Conservation (phyloP, 176 grass and related monocot genomes). For the Secale cereale region DNA sequence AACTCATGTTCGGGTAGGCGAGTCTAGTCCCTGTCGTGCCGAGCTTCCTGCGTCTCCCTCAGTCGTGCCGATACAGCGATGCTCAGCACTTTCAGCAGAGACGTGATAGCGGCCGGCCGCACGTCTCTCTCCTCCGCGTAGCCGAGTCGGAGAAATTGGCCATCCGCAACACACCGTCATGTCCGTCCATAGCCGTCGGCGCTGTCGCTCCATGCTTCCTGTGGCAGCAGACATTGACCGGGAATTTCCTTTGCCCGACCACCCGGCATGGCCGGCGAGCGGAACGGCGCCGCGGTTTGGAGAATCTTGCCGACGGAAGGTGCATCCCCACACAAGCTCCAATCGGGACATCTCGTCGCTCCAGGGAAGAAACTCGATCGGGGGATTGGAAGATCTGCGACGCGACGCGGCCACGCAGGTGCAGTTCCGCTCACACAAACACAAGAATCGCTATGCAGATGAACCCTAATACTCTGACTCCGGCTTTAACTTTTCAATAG, state of each 20-base stretch:
- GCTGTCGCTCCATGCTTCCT: background rate
- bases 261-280: background rate
- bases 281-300: background rate
- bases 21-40: background rate
- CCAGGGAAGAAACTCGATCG: background rate
- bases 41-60: background rate
- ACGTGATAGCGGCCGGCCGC: background rate
- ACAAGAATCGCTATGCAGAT: background rate
- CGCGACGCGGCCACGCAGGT: background rate
- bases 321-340: background rate
- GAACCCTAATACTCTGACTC: background rate
- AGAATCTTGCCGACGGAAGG: slow-evolving; percentile 32
- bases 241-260: background rate
- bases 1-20: background rate
- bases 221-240: background rate
- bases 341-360: background rate
- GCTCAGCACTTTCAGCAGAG: background rate
- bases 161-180: background rate
- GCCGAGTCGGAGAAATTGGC: background rate
- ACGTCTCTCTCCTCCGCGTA: background rate
- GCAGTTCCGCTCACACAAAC: background rate
- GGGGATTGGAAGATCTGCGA: background rate
- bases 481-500: too few species aligned
- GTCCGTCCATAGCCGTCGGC: background rate
- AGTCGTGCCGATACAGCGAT: background rate